phyloP scores from a whole-genome alignment of 805 yeast species.

The Candida peoriensis region DNA sequence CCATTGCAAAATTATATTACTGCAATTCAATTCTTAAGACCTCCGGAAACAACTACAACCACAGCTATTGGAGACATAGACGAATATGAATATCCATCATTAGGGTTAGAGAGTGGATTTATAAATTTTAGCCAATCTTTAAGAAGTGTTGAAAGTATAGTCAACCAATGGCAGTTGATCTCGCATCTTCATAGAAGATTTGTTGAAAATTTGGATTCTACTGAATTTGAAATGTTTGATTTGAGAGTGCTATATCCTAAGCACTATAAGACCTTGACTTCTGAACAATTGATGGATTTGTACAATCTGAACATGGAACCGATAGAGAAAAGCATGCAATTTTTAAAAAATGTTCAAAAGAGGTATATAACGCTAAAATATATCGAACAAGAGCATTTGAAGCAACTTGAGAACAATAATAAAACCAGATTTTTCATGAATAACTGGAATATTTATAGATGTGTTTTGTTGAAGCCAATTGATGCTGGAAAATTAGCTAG shows the following conservation, averaged over 20 bases:
- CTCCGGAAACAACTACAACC: conserved; percentile 2
- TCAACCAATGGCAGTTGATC: conserved; percentile 13
- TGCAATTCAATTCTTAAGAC: conserved; percentile 8
- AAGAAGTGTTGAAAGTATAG: conserved; percentile 2
- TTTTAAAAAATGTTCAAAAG: background rate
- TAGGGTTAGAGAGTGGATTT: conserved; percentile 6
- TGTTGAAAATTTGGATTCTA: conserved; percentile 1
- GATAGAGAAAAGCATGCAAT: background rate
- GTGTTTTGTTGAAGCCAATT: conserved; percentile 6
- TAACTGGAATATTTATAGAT: conserved; percentile 9
- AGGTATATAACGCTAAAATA: conserved; percentile 2
- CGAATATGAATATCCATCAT: conserved; percentile 2
- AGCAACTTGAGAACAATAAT: background rate
- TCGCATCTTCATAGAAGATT: conserved; percentile 5
- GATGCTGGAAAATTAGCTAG: conserved; percentile 2
- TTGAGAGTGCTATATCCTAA: conserved; percentile 8
- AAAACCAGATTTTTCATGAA: background rate
- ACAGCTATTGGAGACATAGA: no score
- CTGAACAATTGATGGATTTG: conserved; percentile 2
- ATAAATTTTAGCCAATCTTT: conserved; percentile 6
- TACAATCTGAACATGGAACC: conserved; percentile 7
- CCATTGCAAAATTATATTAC: conserved; percentile 10
- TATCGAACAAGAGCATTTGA: background rate
- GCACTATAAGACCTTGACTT: conserved; percentile 1
- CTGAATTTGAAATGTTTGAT: conserved; percentile 1